Evolutionary conservation across 345 rosid genomes (phyloP).

Genomic region (Heritiera littoralis): DNA sequence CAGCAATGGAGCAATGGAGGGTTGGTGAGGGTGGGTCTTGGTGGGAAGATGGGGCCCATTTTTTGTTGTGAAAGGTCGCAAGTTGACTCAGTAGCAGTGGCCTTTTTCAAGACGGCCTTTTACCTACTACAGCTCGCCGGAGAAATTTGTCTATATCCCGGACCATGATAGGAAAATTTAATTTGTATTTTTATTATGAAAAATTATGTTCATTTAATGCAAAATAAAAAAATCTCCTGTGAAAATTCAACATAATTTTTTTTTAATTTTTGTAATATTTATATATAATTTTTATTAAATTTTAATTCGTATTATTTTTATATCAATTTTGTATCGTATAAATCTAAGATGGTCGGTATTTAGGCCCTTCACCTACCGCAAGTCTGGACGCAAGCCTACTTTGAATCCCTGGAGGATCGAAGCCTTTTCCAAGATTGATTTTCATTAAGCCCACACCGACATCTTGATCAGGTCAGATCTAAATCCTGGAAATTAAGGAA

Average conservation of each 20-base stretch:
- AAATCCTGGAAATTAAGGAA: no score
- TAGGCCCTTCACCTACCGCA: not conserved
- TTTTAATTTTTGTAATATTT: no score
- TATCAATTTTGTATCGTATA: no score
- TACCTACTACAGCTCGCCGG: not conserved
- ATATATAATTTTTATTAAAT: no score
- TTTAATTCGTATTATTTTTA: no score
- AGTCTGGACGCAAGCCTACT: not conserved
- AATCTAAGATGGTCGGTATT: no score
- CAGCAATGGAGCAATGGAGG: not conserved
- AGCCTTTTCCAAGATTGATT: not conserved
- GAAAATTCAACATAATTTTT: no score
- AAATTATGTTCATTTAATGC: no score
- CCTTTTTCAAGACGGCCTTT: not conserved
- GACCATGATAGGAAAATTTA: no score
- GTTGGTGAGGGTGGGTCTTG: constrained; percentile 14
- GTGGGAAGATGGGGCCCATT: constrained; percentile 20
- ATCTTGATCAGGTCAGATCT: not conserved
- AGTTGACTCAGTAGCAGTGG: not conserved
- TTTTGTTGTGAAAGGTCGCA: constrained; percentile 8
- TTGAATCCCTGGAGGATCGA: not conserved
- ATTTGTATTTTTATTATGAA: no score
- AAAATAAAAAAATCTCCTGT: no score
- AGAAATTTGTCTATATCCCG: not conserved
- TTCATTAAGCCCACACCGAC: not conserved